Conservation (phyloP, 1,139 yeast genomes). For the Kodamaea plutei region DNA sequence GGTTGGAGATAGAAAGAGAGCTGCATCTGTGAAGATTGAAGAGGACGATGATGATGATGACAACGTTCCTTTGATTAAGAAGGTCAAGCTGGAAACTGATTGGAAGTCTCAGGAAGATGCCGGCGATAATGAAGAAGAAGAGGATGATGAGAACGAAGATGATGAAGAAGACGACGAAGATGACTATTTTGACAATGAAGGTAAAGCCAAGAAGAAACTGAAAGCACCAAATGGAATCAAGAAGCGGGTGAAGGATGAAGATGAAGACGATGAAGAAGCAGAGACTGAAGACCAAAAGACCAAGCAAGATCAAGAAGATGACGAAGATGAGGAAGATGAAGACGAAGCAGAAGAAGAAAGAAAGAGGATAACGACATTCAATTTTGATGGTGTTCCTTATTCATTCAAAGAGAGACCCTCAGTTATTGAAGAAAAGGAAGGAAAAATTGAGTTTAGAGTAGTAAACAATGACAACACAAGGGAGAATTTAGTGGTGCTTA, state of each 20-base stretch:
- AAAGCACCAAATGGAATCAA: too few relatives aligned
- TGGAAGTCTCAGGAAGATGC: slow-evolving; percentile 6
- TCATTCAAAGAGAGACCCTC: slow-evolving; percentile 90
- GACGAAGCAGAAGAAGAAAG: slow-evolving; percentile 54
- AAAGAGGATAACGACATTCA: slow-evolving; percentile 37
- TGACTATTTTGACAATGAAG: slow-evolving; percentile 2
- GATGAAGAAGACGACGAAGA: slow-evolving; percentile 6
- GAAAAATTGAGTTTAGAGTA: slow-evolving; percentile 88
- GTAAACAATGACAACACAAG: slow-evolving; percentile 89
- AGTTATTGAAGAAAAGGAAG: slow-evolving; percentile 87
- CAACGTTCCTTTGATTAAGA: slow-evolving; percentile 34
- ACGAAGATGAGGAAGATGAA: slow-evolving; percentile 34
- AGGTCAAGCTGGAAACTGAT: slow-evolving; percentile 16
- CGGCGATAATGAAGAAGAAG: slow-evolving; percentile 14
- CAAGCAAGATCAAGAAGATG: slow-evolving; percentile 9
- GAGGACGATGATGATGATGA: slow-evolving; percentile 29
- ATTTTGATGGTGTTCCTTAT: slow-evolving; percentile 73
- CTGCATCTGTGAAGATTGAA: slow-evolving; percentile 18
- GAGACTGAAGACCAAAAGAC: slow-evolving; percentile 11
- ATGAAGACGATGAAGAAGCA: slow-evolving; percentile 12
- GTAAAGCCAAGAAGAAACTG: too few relatives aligned
- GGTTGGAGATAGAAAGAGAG: slow-evolving; percentile 28
- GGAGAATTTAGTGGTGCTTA: slow-evolving; percentile 85
- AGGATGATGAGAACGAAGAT: slow-evolving; percentile 12
- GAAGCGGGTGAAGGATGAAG: too few relatives aligned